Evolutionary conservation across 208 protist species (phyloP), one percentile per base, ranked within the genome.

Genomic region (Crithidia fasciculata): DNA sequence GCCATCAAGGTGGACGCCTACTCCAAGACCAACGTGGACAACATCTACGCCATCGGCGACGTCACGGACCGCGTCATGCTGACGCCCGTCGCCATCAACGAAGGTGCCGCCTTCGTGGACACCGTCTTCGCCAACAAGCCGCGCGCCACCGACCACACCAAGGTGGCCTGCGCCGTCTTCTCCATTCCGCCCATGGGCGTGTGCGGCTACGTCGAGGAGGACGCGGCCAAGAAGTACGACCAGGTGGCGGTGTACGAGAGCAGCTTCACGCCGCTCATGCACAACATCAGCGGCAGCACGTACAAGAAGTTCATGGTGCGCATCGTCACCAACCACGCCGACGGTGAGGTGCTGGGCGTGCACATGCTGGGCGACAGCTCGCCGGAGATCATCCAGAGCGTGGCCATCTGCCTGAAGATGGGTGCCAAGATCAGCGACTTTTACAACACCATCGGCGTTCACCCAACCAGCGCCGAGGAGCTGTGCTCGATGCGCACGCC

Each of bases 41-140:
- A 87, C 70, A 95, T 99, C 50, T 99, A 97, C 79, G 99, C 98
- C 36, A 99, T 99, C 78, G 99, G 99, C 50, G 99, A 99, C 76
- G 87, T 98, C 19, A 98, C 90, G 47, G 66, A 95, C 76, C 86
- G 92, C 37, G 18, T 98, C 6, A 93, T 96, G 87, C 84, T 98
- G 58, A 98, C 94, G 40, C 94, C 94, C 3, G 91, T 98, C 13
- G 94, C 94, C n/a, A 95, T 98, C 66, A 87, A 92, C 72, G 94
- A 98, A 76, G 92, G 85, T 19, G 76, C 79, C 28, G 83, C 88
- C 18, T 80, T 98, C 47, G 79, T 88, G 16, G 90, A 98, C 39
- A 96, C 92, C 13, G 75, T 96, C 69, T 98, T 96, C 72, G 92
- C 84, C 58, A 72, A 77, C 28, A 95, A 91, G 66, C 82, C 83